Conservation (phyloP, 2,329 filamentous ascomycete species). For the Penicillium sclerotiorum region DNA sequence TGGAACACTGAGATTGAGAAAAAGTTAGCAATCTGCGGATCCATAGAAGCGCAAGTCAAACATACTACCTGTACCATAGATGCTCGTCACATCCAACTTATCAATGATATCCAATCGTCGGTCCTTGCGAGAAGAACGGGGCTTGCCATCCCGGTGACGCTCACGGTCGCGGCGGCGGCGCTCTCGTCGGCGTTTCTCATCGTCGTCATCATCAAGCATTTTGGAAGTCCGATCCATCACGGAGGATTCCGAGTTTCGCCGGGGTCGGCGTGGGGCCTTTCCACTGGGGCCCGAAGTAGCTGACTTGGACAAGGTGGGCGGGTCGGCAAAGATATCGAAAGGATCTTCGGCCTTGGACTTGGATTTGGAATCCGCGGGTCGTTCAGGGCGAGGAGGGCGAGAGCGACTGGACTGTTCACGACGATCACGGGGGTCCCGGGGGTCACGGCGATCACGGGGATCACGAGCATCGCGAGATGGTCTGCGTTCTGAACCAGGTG, state of each 20-base stretch:
- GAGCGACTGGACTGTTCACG: conserved; percentile 29
- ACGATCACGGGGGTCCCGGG: conserved; percentile 39
- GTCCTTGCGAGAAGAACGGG: conserved; percentile 43
- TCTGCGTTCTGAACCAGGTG: conserved; percentile 28
- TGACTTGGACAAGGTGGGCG: conserved; percentile 34
- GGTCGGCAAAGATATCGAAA: conserved; percentile 54
- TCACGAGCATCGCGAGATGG: conserved; percentile 35
- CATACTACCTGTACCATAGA: conserved; percentile 84
- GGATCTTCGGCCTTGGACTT: conserved; percentile 36
- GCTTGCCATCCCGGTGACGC: conserved; percentile 43
- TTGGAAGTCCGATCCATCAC: conserved; percentile 56
- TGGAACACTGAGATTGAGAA: conserved; percentile 72
- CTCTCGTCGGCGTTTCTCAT: conserved; percentile 54
- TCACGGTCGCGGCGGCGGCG: conserved; percentile 55
- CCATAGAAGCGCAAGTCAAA: too few species aligned
- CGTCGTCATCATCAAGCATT: conserved; percentile 52
- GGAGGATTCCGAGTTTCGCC: conserved; percentile 67
- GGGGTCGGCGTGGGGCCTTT: conserved; percentile 45
- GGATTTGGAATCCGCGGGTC: conserved; percentile 18
- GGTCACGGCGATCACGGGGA: conserved; percentile 23
- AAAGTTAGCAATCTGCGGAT: background rate
- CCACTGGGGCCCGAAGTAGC: conserved; percentile 22
- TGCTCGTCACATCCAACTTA: conserved; percentile 92
- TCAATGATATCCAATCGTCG: conserved; percentile 82
- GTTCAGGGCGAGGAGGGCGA: conserved; percentile 26